Percentiles rank a stretch among this genome's conserved stretches.
phyloP scores from a whole-genome alignment of 179 eudicot species.

The Pouteria campechiana region DNA sequence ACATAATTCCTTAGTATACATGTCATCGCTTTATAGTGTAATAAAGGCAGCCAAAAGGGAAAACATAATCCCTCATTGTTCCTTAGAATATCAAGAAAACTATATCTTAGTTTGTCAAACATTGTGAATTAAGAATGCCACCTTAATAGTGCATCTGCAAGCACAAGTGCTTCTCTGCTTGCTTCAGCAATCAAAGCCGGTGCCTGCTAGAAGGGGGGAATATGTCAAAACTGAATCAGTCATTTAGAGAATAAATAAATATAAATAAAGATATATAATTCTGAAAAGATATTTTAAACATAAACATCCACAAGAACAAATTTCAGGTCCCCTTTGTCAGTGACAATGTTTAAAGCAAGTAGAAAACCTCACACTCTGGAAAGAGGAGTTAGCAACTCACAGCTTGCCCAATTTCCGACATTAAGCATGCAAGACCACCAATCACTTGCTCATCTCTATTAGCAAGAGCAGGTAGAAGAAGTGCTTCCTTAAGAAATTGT shows the following conservation, averaged over 20 bases:
- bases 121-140: conserved; percentile 21
- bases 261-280: no score
- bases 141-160: conserved; percentile 87
- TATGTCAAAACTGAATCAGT: no score
- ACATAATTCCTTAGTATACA: no score
- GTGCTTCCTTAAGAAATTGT: conserved; percentile 71
- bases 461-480: conserved; percentile 77
- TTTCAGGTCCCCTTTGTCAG: no score
- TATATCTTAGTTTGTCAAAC: no score
- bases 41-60: conserved; percentile 1
- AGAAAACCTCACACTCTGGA: neutral
- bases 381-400: conserved; percentile 38
- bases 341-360: no score
- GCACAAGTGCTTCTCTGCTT: conserved; percentile 62
- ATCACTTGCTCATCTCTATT: conserved; percentile 76
- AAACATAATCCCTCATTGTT: neutral
- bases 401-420: conserved; percentile 99
- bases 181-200: conserved; percentile 80
- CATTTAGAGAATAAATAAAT: no score
- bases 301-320: no score
- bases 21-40: no score
- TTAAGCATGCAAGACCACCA: conserved; percentile 79
- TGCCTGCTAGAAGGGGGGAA: conserved; percentile 62
- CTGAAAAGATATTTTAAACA: no score
- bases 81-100: neutral